These are phyloP conservation scores for Yamagishiella unicocca DNA, from an alignment of 139 green algal genomes.

Conservation along the genomic window DNA sequence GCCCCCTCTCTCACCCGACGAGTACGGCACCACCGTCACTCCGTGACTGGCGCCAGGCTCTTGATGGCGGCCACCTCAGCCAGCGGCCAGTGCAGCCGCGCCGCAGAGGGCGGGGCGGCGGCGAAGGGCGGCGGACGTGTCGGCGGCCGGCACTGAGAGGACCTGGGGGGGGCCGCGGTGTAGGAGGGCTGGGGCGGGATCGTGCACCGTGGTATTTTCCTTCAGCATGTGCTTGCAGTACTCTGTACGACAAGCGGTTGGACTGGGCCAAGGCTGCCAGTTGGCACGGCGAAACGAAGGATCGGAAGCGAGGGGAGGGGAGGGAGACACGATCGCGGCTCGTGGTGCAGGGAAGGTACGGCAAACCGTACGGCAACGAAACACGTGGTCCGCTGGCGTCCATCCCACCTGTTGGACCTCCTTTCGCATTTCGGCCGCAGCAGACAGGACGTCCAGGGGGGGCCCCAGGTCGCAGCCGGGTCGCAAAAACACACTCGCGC, in stretches of 20 bases:
- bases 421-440: too few species aligned
- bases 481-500: too few species aligned
- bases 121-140: not conserved
- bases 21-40: constrained; percentile 46
- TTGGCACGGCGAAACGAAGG: not conserved
- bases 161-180: not conserved
- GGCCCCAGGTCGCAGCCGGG: too few species aligned
- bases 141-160: too few species aligned
- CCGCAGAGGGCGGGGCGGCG: not conserved
- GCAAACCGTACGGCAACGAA: too few species aligned
- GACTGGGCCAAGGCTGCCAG: not conserved
- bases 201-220: too few species aligned
- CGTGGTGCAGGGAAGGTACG: too few species aligned
- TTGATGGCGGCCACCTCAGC: constrained; percentile 50
- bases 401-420: constrained; percentile 28
- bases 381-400: not conserved
- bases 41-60: constrained; percentile 56
- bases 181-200: not conserved
- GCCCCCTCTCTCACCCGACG: constrained; percentile 42
- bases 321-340: too few species aligned
- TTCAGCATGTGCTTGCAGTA: not conserved
- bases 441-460: too few species aligned
- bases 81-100: constrained; percentile 32
- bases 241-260: not conserved
- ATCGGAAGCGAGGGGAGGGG: too few species aligned